These are phyloP conservation scores for Brasilioporus rufonigricans DNA, from an alignment of 768 basidiomycete species.

Conservation along the genomic window DNA sequence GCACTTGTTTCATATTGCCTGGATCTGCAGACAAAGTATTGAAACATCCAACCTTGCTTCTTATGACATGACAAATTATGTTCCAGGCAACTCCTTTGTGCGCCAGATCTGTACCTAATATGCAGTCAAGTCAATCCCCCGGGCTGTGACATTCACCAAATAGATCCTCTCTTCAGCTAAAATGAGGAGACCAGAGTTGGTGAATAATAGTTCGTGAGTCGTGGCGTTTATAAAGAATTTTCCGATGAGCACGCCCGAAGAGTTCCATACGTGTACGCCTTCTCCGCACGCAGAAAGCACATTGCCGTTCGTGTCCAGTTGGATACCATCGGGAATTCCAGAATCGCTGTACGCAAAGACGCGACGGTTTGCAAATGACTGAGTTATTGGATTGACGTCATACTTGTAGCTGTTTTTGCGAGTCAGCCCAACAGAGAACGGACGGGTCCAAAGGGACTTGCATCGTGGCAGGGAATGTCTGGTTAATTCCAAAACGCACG, in stretches of 20 bases:
- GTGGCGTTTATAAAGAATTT: slow-evolving; percentile 20
- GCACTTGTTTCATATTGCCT: too few species aligned
- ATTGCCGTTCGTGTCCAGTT: slow-evolving; percentile 62
- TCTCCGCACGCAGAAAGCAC: slow-evolving; percentile 70
- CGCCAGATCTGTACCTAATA: too few species aligned
- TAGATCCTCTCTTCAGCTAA: slow-evolving; percentile 39
- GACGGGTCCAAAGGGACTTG: slow-evolving; percentile 30
- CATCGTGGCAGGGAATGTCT: slow-evolving; percentile 68
- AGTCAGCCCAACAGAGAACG: background rate
- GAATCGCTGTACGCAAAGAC: slow-evolving; percentile 67
- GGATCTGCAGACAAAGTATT: too few species aligned
- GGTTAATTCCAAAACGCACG: slow-evolving; percentile 49
- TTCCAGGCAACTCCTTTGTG: too few species aligned
- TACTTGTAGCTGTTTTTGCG: slow-evolving; percentile 54
- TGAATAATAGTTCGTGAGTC: slow-evolving; percentile 41
- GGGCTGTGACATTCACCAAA: slow-evolving; percentile 35
- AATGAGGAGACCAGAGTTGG: slow-evolving; percentile 38
- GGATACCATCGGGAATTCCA: slow-evolving; percentile 68
- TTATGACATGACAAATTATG: background rate
- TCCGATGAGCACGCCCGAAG: slow-evolving; percentile 48
- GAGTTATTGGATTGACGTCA: slow-evolving; percentile 58
- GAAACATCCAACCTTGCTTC: background rate
- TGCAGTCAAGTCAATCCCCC: slow-evolving; percentile 21
- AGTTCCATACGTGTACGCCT: slow-evolving; percentile 61
- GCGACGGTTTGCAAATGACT: slow-evolving; percentile 56